Base-by-base conservation (phyloP, 371 early-diverging fungal species). In the Mycotypha africana region DNA sequence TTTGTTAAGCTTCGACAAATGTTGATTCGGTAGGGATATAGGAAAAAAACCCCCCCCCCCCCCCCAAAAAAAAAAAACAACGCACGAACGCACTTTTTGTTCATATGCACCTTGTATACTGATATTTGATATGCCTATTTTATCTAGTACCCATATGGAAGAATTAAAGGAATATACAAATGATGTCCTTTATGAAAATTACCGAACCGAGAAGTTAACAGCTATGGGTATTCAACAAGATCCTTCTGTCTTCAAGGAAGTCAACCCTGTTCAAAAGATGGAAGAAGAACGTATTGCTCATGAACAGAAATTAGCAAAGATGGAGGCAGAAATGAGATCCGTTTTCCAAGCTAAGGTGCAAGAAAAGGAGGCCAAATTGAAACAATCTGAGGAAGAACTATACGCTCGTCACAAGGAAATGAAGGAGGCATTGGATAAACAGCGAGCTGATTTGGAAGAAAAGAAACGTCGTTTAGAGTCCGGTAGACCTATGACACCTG, bases 321-420 rank as follows among this genome's bases (percentile, higher is more conserved):
- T 97, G 97, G 97, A 97, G 63, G 83, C 88, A 37, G 97, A 97
- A 65, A 96, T 97, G 97, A 88, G 89, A 67, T 81, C 87, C 10
- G 97, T 97, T 28, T 96, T 97, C 88, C 91, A 93, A 65, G 93
- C 92, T 55, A 97, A 97, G 82, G 96, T 97, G 10, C 90, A 92
- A 50, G 98, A 97, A 68, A 96, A 96, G 79, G 97, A 96, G 64
- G 75, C 86, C 43, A 96, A 96, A 76, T 74, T 97, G 60, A 95
- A 93, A 75, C 93, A 93, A 59, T 85, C 88, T 21, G 98, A 97
- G 62, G 95, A 96, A 61, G 98, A 97, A 79, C 78, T 96, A 23
- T 92, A 93, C 57, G 89, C 93, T 26, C 89, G 93, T 49, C 96
- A 97, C 76, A 86, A 90, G 60, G 95, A 95, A 58, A 93, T 95